Base-by-base conservation (phyloP, 2,329 filamentous ascomycete species). In the Ophiocordyceps unilateralis region DNA sequence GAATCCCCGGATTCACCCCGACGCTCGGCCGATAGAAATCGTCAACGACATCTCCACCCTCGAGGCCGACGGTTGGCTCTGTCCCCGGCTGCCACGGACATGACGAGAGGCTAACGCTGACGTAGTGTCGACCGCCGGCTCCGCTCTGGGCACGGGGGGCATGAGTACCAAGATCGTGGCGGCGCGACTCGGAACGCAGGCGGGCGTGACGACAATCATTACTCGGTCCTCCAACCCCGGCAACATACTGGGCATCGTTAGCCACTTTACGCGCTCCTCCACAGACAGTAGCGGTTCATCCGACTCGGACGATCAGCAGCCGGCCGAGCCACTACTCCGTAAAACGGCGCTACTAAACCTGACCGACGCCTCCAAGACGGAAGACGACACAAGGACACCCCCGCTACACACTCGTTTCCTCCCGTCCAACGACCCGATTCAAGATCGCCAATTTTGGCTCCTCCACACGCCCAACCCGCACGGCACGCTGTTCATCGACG, bases 91-190 rank as follows among this genome's bases (percentile, higher is more conserved):
- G 5, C 14, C 11, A 3, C 17, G n/a, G 17, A 17, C 32, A 5
- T n/a, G n/a, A 11, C n/a, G n/a, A 20, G 8, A 36, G 21, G 39
- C 50, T 59, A 44, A 58, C 38, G 39, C 28, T 17, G 20, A 7
- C 17, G 42, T 44, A 81, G 87, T 94, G 7, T 95, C 88, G 3
- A 85, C 82, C 24, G 83, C 86, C 20, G 91, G 91, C 4, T 95
- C 87, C 3, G 72, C 83, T 4, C 66, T 98, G 15, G 91, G 91
- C 20, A 98, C 91, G 2, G 91, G 91, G 19, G 91, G 91, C 39
- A 98, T 98, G 91, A 81, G 82, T 49, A 98, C 91, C 45, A 98
- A 98, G 66, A 94, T 98, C 52, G 80, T 93, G 22, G 91, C 91
- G 43, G 91, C 91, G 22, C 78, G 84, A 43, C 72, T 98, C 34